These are phyloP conservation scores for Kwoniella heveanensis DNA, from an alignment of 768 basidiomycete genomes.

Conservation along the genomic window DNA sequence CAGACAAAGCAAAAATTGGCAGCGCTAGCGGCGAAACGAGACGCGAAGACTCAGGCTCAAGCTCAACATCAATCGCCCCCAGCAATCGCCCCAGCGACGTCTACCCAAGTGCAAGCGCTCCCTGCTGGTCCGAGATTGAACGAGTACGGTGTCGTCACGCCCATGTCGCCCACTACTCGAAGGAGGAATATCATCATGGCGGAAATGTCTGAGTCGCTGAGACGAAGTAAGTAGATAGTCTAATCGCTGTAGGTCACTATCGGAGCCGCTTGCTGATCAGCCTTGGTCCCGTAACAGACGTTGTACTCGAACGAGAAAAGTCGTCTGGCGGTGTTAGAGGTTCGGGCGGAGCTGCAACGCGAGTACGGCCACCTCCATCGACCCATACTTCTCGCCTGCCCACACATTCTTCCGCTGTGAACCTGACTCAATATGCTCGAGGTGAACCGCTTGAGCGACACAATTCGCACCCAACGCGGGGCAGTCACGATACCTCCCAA, in stretches of 20 bases:
- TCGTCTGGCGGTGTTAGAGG: constrained; percentile 24
- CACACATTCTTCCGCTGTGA: constrained; percentile 29
- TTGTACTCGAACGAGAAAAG: constrained; percentile 48
- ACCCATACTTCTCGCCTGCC: constrained; percentile 27
- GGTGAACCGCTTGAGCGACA: constrained; percentile 31
- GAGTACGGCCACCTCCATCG: constrained; percentile 28
- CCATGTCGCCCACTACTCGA: constrained; percentile 43
- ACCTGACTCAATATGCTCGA: constrained; percentile 31
- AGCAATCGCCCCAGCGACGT: not conserved
- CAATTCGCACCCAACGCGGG: constrained; percentile 15
- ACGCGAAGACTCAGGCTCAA: constrained; percentile 19
- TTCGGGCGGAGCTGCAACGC: not conserved
- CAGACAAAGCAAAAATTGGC: constrained; percentile 40
- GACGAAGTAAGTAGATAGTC: constrained; percentile 48
- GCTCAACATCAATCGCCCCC: not conserved
- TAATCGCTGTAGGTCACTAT: too few relatives aligned
- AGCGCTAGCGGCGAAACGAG: constrained; percentile 38
- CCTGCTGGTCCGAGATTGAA: constrained; percentile 25
- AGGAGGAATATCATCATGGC: constrained; percentile 46
- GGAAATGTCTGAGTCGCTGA: constrained; percentile 49
- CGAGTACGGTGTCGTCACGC: constrained; percentile 30
- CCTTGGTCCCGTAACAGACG: constrained; percentile 29
- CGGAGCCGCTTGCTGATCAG: not conserved
- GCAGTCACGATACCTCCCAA: constrained; percentile 20
- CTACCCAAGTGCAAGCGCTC: constrained; percentile 10